Evolutionary conservation across 768 basidiomycete genomes (phyloP), one percentile per base, ranked within the genome.

Genomic region (Gloeopeniophorella convolvens): DNA sequence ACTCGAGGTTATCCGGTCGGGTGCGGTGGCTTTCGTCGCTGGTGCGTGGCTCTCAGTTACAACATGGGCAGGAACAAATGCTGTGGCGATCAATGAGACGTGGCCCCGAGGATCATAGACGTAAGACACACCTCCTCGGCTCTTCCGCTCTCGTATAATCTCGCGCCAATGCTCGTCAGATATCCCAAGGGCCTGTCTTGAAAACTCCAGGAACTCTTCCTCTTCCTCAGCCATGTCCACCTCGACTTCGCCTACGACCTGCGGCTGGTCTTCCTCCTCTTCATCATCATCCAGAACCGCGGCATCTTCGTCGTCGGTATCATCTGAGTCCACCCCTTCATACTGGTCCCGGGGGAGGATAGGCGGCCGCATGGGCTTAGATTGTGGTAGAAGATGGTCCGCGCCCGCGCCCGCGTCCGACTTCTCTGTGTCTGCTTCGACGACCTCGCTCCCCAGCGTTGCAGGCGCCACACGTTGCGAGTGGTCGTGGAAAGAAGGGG

Each of bases 201-300:
- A 88, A 66, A 99, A 99, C 67, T 91, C 87, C 26, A 99, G 68
- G 58, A 98, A 99, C 58, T 96, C 95, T 59, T 88, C 91, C 67
- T 90, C 80, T 67, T 99, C 96, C 59, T 89, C 85, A 1, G 73
- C 79, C 91, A 98, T 95, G 58, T 96, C 85, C 28, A 93, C 75
- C 59, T 93, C 92, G 3, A 91, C 68, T 18, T 92, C 87, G 13
- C 84, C 89, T 2, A 89, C 81, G 3, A 94, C 75, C 59, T 86
- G 82, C 0, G 91, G 90, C n/a, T 71, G 70, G 42, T 93, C 90
- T 48, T 90, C 87, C 34, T 88, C 91, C 4, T 75, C 78, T 47
- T 86, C 86, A 8, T 64, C 68, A 42, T 78, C 80, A 1, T 69
- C 73, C 4, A 69, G 74, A 12, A 66, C 65, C 13, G 64, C 70